These are phyloP conservation scores for Tetradesmus obliquus DNA, from an alignment of 139 green algal species.

Conservation along the genomic window DNA sequence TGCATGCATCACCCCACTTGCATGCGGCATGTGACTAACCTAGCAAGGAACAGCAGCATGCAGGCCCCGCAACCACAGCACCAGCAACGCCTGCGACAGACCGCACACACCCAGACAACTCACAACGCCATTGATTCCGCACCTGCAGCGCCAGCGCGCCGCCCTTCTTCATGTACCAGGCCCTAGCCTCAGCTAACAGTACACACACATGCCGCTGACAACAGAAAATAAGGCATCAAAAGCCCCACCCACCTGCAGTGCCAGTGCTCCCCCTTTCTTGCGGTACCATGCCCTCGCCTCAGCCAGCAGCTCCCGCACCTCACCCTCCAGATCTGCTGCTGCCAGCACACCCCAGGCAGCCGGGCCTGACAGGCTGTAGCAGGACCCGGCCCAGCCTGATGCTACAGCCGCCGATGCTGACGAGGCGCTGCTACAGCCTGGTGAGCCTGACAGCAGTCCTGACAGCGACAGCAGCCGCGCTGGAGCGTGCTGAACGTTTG, in stretches of 20 bases:
- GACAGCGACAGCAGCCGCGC: not conserved
- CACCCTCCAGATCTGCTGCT: constrained; percentile 51
- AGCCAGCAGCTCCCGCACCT: constrained; percentile 65
- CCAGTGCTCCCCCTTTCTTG: constrained; percentile 64
- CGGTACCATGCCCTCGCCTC: constrained; percentile 65
- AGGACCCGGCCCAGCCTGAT: constrained; percentile 1
- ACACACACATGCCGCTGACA: not conserved
- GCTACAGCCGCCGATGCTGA: not conserved
- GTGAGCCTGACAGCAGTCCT: not conserved
- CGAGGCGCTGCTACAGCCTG: not conserved
- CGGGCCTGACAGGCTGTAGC: constrained; percentile 57
- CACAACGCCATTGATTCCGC: no score
- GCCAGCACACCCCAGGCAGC: constrained; percentile 66
- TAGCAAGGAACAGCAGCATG: no score
- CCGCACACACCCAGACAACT: no score
- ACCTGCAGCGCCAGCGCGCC: not conserved
- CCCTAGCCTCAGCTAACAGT: not conserved
- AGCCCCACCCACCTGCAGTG: constrained; percentile 55
- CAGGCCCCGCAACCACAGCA: no score
- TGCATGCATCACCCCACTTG: no score
- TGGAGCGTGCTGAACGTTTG: not conserved
- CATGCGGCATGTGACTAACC: no score
- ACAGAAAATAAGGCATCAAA: not conserved
- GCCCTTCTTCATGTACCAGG: not conserved
- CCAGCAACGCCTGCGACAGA: no score